Conservation (phyloP, 768 basidiomycete genomes). For the Termitomyces sp. region DNA sequence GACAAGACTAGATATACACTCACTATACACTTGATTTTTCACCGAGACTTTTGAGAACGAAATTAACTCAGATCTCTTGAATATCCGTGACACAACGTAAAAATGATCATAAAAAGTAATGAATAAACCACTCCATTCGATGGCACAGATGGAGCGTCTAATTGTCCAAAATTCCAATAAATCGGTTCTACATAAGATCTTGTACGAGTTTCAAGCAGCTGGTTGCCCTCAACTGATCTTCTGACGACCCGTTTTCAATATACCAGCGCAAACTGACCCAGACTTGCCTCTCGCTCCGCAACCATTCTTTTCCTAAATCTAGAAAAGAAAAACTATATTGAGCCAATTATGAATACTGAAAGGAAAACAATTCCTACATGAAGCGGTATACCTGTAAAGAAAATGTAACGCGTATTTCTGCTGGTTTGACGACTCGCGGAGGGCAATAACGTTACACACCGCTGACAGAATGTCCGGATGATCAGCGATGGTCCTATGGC, state of each 20-base stretch:
- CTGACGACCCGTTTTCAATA: constrained; percentile 12
- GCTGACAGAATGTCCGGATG: constrained; percentile 6
- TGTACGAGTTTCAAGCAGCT: constrained; percentile 5
- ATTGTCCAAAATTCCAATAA: background rate
- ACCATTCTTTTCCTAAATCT: constrained; percentile 10
- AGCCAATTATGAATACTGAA: background rate
- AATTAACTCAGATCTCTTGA: background rate
- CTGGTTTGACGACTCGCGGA: constrained; percentile 9
- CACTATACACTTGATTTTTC: no score
- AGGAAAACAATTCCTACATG: constrained; percentile 1
- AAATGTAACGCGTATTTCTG: constrained; percentile 16
- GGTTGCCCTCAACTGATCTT: constrained; percentile 8
- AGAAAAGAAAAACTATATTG: background rate
- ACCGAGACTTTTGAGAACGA: no score
- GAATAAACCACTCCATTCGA: background rate
- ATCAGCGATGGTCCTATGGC: constrained; percentile 4
- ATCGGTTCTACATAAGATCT: background rate
- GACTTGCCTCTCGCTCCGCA: constrained; percentile 4
- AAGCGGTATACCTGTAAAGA: constrained; percentile 7
- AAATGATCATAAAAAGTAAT: background rate
- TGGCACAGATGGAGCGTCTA: background rate
- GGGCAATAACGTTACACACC: constrained; percentile 6
- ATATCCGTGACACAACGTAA: background rate
- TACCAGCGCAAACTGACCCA: constrained; percentile 9
- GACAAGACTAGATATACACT: no score